Percentiles rank a stretch among this genome's conserved stretches.
Evolutionary conservation across 768 basidiomycete species (phyloP).

Genomic region (Porphyrellus cyaneotinctus): DNA sequence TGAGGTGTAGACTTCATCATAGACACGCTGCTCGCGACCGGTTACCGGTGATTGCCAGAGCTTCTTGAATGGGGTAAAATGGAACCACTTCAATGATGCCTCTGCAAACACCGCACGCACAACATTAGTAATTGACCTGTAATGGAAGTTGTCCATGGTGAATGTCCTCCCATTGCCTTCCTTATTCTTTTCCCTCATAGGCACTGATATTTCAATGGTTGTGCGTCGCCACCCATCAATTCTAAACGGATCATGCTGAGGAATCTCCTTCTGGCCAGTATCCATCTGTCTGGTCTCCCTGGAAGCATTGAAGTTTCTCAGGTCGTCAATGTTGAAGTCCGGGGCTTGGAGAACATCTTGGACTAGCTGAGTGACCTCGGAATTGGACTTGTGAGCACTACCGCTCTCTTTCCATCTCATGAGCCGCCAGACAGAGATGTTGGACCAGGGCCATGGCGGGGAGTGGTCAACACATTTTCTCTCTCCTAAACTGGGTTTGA

Average conservation of each 20-base stretch:
- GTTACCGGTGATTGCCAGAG: background rate
- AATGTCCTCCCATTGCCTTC: background rate
- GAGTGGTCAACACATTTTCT: background rate
- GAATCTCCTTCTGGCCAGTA: background rate
- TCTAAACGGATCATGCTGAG: accelerated
- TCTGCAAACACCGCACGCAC: background rate
- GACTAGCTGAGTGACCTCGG: background rate
- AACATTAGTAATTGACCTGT: background rate
- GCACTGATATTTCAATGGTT: background rate
- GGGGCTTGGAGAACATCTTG: background rate
- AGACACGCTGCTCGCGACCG: background rate
- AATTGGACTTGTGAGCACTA: background rate
- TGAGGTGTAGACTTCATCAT: background rate
- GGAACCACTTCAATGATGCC: background rate
- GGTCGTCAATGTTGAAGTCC: too few species aligned
- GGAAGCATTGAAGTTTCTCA: background rate
- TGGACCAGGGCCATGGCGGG: background rate
- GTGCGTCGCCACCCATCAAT: background rate
- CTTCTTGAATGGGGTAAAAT: background rate
- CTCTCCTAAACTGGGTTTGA: background rate
- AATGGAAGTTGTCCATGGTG: background rate
- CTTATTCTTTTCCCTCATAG: background rate
- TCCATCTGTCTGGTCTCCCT: background rate
- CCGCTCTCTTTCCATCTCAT: background rate
- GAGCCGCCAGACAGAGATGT: background rate